Evolutionary conservation across 139 green algal species (phyloP).

Genomic region (Tetratostichococcus sp.): DNA sequence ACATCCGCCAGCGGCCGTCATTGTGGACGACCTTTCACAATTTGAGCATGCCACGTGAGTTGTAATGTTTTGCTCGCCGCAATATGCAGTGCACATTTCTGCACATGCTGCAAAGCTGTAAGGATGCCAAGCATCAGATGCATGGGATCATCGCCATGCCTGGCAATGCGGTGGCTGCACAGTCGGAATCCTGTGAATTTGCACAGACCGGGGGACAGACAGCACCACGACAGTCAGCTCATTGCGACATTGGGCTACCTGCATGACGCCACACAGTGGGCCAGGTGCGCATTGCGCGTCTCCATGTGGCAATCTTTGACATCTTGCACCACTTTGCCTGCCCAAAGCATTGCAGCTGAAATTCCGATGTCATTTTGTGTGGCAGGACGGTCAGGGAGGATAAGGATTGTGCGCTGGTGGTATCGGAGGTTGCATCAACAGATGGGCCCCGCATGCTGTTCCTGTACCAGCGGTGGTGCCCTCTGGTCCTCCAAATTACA

Average conservation of each 20-base stretch:
- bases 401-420: not conserved
- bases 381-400: not conserved
- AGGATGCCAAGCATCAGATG: too few relatives aligned
- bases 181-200: too few relatives aligned
- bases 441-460: constrained; percentile 7
- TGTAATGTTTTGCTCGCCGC: not conserved
- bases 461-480: constrained; percentile 9
- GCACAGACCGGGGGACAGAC: not conserved
- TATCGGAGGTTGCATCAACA: not conserved
- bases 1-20: not conserved
- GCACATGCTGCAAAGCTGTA: not conserved
- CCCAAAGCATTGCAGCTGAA: too few relatives aligned
- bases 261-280: not conserved
- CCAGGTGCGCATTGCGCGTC: not conserved
- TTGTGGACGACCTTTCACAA: constrained; percentile 4
- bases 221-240: not conserved
- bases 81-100: not conserved
- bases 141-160: too few relatives aligned
- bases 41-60: not conserved
- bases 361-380: too few relatives aligned
- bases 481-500: constrained; percentile 5
- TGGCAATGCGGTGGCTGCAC: too few relatives aligned
- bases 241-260: not conserved
- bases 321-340: too few relatives aligned
- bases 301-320: too few relatives aligned